phyloP scores from a whole-genome alignment of 1,284 basidiomycete species.

The Leucoagaricus sp. region DNA sequence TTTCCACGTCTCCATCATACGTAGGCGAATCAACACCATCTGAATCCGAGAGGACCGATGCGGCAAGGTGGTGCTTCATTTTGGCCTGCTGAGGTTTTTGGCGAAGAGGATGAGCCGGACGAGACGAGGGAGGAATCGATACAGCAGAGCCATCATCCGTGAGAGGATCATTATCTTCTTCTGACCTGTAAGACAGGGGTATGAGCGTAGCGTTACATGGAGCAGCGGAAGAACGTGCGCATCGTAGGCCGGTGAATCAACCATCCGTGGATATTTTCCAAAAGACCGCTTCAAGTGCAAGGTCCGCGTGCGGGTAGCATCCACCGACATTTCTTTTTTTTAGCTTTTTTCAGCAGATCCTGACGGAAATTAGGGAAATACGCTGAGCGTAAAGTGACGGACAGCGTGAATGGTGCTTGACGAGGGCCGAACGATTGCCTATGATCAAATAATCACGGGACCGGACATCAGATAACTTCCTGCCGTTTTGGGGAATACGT shows the following conservation, averaged over 20 bases:
- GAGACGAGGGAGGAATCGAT: constrained; percentile 33
- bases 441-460: constrained; percentile 7
- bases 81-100: constrained; percentile 30
- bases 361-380: neutral
- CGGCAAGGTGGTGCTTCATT: constrained; percentile 38
- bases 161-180: constrained; percentile 81
- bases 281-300: constrained; percentile 69
- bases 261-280: constrained; percentile 56
- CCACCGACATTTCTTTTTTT: constrained; percentile 9
- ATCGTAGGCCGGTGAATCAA: constrained; percentile 77
- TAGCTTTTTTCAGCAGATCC: neutral
- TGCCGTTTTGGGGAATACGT: neutral
- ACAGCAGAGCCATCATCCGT: constrained; percentile 68
- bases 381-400: neutral
- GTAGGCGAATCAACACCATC: constrained; percentile 81
- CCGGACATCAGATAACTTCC: neutral
- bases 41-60: constrained; percentile 65
- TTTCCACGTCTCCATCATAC: constrained; percentile 90
- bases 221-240: constrained; percentile 43
- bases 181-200: constrained; percentile 47
- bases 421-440: neutral
- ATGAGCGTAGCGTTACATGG: neutral
- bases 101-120: constrained; percentile 25
- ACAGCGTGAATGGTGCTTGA: neutral
- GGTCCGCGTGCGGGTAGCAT: constrained; percentile 24